These are phyloP conservation scores for Macroventuria anomochaeta DNA, from an alignment of 2,329 filamentous ascomycete species.

Conservation along the genomic window DNA sequence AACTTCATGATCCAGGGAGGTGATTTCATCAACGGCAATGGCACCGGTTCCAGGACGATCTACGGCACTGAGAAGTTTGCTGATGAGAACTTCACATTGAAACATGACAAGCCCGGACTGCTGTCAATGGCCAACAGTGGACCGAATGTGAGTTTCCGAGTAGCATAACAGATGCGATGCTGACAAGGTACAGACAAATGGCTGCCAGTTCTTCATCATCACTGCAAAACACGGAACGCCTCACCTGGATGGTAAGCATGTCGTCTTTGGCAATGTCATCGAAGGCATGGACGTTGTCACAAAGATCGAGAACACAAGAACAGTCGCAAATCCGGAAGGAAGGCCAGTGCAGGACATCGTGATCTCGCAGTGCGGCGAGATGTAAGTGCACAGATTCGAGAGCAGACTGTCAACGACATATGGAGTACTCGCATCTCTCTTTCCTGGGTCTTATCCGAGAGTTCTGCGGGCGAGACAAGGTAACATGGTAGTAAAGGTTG, in stretches of 20 bases:
- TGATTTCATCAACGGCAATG: slow-evolving; percentile 92
- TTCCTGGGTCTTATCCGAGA: too few species aligned
- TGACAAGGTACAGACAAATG: slow-evolving; percentile 65
- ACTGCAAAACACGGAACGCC: slow-evolving; percentile 74
- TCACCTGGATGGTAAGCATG: slow-evolving; percentile 90
- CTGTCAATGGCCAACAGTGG: slow-evolving; percentile 77
- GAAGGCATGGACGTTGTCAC: slow-evolving; percentile 88
- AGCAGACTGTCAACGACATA: not conserved
- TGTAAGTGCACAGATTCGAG: slow-evolving; percentile 60
- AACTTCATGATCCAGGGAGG: slow-evolving; percentile 98
- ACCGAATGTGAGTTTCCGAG: slow-evolving; percentile 58
- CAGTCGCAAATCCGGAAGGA: slow-evolving; percentile 68
- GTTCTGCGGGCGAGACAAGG: not conserved
- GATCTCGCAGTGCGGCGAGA: slow-evolving; percentile 89
- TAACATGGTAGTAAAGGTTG: not conserved
- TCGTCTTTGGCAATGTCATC: slow-evolving; percentile 90
- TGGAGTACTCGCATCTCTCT: not conserved
- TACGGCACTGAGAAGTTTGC: slow-evolving; percentile 84
- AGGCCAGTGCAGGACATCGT: slow-evolving; percentile 84
- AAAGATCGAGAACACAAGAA: slow-evolving; percentile 91
- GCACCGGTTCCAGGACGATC: slow-evolving; percentile 85
- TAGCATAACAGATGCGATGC: slow-evolving; percentile 24
- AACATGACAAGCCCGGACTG: slow-evolving; percentile 80
- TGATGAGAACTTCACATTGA: slow-evolving; percentile 86
- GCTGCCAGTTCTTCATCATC: slow-evolving; percentile 97